Conservation (phyloP, 305 asterid genomes). For the Euphrasia arctica region DNA sequence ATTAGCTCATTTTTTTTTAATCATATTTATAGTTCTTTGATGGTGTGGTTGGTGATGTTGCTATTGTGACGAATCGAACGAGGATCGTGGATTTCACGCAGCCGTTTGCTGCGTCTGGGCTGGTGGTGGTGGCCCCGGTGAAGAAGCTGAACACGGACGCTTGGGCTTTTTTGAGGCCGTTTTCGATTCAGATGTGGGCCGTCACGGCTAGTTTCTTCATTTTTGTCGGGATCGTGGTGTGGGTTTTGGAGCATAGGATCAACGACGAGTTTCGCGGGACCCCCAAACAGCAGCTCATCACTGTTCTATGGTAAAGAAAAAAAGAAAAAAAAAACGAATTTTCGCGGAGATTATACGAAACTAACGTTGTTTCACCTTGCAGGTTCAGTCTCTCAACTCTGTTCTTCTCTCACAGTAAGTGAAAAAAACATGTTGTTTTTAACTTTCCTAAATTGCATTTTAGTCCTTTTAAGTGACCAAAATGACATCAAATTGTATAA, state of each 20-base stretch:
- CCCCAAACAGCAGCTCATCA: slow-evolving; percentile 54
- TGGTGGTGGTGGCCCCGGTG: slow-evolving; percentile 56
- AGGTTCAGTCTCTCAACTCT: slow-evolving; percentile 54
- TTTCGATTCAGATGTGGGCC: slow-evolving; percentile 50
- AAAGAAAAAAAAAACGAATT: no score
- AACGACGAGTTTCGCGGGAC: slow-evolving; percentile 65
- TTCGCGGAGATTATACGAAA: no score
- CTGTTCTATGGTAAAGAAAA: slow-evolving; percentile 55
- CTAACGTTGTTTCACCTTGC: no score
- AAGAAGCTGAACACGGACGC: slow-evolving; percentile 44
- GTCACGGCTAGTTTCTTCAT: slow-evolving; percentile 45
- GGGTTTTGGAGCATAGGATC: slow-evolving; percentile 61
- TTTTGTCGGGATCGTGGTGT: slow-evolving; percentile 53
- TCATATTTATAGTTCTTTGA: slow-evolving; percentile 41
- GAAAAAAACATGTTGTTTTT: neutral
- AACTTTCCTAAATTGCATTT: neutral
- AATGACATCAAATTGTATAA: no score
- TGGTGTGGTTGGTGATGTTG: slow-evolving; percentile 62
- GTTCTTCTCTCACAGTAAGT: slow-evolving; percentile 58
- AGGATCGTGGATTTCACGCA: slow-evolving; percentile 59
- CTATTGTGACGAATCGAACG: slow-evolving; percentile 49
- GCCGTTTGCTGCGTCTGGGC: slow-evolving; percentile 59
- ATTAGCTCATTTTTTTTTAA: slow-evolving; percentile 13
- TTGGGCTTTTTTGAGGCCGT: slow-evolving; percentile 65
- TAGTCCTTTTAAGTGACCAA: neutral